These are phyloP conservation scores for Barbarea vulgaris DNA, from an alignment of 345 rosid species.

Conservation along the genomic window DNA sequence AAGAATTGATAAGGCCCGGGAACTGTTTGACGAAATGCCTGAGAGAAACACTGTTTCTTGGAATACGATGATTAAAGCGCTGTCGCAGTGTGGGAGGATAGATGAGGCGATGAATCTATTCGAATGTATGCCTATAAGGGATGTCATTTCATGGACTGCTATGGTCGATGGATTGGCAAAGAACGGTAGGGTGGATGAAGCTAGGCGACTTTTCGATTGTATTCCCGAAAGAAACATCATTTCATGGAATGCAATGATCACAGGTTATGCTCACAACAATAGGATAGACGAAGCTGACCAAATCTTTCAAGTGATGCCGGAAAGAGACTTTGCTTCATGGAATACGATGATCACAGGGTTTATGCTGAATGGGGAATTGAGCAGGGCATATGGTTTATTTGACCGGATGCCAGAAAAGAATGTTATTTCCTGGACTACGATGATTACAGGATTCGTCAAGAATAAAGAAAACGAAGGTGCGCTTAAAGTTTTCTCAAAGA, in stretches of 20 bases:
- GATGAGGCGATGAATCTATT: constrained; percentile 58
- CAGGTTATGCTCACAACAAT: constrained; percentile 63
- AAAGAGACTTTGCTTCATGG: constrained; percentile 71
- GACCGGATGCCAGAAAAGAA: constrained; percentile 58
- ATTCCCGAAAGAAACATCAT: constrained; percentile 66
- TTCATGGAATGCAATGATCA: constrained; percentile 82
- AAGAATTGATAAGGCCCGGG: constrained; percentile 47
- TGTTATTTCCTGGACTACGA: constrained; percentile 75
- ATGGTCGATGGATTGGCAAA: constrained; percentile 62
- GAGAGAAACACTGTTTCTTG: constrained; percentile 70
- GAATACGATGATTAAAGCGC: constrained; percentile 56
- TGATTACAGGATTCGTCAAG: constrained; percentile 65
- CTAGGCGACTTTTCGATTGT: constrained; percentile 55
- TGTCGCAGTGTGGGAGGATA: constrained; percentile 59
- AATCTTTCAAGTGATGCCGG: constrained; percentile 59
- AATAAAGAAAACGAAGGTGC: constrained; percentile 61
- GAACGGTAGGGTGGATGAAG: constrained; percentile 65
- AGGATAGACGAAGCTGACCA: constrained; percentile 59
- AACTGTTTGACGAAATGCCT: constrained; percentile 61
- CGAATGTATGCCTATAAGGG: constrained; percentile 58
- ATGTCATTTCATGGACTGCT: constrained; percentile 75
- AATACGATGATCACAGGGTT: constrained; percentile 74
- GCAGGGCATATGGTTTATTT: constrained; percentile 55
- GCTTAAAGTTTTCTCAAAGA: constrained; percentile 51
- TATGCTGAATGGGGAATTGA: constrained; percentile 51